These are phyloP conservation scores for Beauveria bassiana DNA, from an alignment of 2,329 filamentous ascomycete genomes.

Conservation along the genomic window DNA sequence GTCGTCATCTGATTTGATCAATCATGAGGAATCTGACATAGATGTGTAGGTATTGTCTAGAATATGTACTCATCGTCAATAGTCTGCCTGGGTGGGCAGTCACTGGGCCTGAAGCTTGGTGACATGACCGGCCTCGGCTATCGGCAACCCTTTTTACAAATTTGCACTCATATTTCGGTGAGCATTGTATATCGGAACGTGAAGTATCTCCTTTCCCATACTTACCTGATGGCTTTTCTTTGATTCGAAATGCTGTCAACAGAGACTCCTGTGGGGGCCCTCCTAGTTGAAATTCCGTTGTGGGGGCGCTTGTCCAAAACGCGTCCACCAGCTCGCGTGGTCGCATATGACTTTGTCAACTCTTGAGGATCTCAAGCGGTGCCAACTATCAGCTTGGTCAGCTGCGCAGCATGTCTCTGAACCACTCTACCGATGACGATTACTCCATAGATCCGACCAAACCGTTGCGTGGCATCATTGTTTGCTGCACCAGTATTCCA, in stretches of 20 bases:
- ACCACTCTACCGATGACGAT: constrained; percentile 16
- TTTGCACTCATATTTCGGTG: no score
- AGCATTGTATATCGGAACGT: no score
- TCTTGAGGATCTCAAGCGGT: background rate
- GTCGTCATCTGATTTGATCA: no score
- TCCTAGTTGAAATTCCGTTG: background rate
- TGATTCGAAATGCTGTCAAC: background rate
- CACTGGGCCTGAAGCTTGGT: no score
- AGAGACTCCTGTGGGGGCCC: background rate
- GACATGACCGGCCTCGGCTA: no score
- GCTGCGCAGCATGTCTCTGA: constrained; percentile 21
- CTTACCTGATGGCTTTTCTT: background rate
- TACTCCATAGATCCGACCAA: constrained; percentile 46
- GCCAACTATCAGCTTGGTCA: background rate
- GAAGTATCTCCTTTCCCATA: no score
- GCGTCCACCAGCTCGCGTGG: background rate
- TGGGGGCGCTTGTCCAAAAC: background rate
- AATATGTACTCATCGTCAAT: no score
- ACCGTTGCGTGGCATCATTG: constrained; percentile 63
- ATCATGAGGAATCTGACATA: no score
- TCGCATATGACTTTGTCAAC: constrained; percentile 1
- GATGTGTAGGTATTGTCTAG: no score
- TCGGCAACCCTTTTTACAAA: no score
- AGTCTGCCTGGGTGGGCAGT: no score
- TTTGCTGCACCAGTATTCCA: constrained; percentile 83